phyloP scores from a whole-genome alignment of 257 asterid species.

The Lithospermum erythrorhizon region DNA sequence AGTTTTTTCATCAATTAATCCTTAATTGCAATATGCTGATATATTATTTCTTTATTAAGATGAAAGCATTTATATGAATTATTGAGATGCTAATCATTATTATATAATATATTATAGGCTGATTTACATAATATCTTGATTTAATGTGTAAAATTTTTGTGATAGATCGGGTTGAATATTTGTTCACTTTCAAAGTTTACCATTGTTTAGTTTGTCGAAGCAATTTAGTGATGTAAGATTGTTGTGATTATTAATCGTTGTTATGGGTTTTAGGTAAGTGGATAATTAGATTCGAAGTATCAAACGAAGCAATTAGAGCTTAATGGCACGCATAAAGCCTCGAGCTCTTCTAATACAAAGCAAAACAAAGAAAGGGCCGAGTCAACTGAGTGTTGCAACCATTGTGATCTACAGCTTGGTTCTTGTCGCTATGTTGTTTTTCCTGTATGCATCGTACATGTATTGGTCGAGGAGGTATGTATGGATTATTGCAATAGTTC shows the following conservation, averaged over 20 bases:
- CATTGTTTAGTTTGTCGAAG: too few relatives aligned
- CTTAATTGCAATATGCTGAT: too few relatives aligned
- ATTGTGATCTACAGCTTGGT: conserved; percentile 28
- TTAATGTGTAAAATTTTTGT: too few relatives aligned
- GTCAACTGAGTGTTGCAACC: conserved; percentile 30
- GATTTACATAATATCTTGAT: too few relatives aligned
- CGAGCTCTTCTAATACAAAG: conserved; percentile 52
- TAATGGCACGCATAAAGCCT: conserved; percentile 56
- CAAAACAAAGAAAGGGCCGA: conserved; percentile 50
- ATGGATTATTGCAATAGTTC: neutral
- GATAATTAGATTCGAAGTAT: conserved; percentile 25
- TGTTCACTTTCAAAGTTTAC: too few relatives aligned
- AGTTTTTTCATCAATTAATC: too few relatives aligned
- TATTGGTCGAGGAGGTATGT: conserved; percentile 36
- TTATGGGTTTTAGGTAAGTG: conserved; percentile 9
- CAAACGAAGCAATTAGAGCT: neutral
- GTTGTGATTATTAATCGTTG: conserved; percentile 10
- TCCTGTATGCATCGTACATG: conserved; percentile 34
- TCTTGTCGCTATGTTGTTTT: conserved; percentile 28
- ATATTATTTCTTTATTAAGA: too few relatives aligned
- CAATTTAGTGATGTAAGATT: too few relatives aligned
- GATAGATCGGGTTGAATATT: too few relatives aligned
- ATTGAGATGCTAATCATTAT: too few relatives aligned
- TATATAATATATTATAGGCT: too few relatives aligned
- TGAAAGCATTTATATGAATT: too few relatives aligned